Base-by-base conservation (phyloP, 2,329 filamentous ascomycete genomes). In the Fusarium annulatum region DNA sequence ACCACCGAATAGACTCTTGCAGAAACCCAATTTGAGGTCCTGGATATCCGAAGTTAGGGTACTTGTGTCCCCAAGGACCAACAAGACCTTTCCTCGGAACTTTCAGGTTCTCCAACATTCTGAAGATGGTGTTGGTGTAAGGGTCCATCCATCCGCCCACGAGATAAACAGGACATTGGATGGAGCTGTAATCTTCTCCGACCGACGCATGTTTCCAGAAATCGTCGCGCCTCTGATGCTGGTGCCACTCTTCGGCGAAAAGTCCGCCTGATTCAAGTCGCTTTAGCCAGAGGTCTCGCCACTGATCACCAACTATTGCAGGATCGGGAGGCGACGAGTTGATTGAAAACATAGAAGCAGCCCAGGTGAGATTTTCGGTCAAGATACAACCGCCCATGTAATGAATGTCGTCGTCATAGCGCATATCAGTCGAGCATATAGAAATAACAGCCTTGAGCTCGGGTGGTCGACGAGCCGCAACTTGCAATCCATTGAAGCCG, bases 81-180 rank as follows among this genome's bases (percentile, higher is more conserved):
- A 65, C 58, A 9, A 65, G 62, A 6, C 62, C 62, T 19, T 65
- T 65, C 19, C 58, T 63, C 2, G 62, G 62, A 4, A 63, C 58
- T 5, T 64, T 18, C 1, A 65, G 5, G 1, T 65, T 63, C 12
- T 65, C 58, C 10, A 65, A 21, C 58, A 65, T 65, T 3, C 62
- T 63, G 46, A 65, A 65, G 12, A 65, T 64, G 3, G 62, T 65
- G 19, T 65, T 65, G 19, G 62, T 65, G 3, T 65, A 65, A 10
- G 62, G 58, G 2, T 65, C 62, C 62, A 65, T 64, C 62, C 62
- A 65, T 8, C 62, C 62, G 6, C 62, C 62, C 0, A 65, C 62
- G 0, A 65, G 23, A 9, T 65, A 65, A 1, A 65, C 62, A 1
- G 62, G 62, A 36, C 62, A 65, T 16, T 64, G 48, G 3, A 65